phyloP scores from a whole-genome alignment of 2,329 filamentous ascomycete genomes.

The Cadophora malorum region DNA sequence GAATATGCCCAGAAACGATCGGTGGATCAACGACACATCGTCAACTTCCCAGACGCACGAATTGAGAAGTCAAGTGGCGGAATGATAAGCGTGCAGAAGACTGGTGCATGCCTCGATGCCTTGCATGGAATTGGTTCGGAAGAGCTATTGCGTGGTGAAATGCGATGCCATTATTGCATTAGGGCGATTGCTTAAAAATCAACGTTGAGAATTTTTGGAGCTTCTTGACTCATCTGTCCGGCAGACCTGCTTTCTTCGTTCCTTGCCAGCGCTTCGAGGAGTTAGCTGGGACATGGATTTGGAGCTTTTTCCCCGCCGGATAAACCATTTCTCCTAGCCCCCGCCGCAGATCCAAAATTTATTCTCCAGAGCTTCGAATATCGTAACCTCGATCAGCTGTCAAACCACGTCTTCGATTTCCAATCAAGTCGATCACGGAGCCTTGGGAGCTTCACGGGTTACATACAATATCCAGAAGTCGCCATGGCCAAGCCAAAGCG shows the following conservation, averaged over 20 bases:
- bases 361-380: slow-evolving; percentile 2
- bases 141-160: background rate
- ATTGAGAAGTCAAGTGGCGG: background rate
- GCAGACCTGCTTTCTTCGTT: background rate
- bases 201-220: background rate
- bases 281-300: background rate
- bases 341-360: slow-evolving; percentile 13
- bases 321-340: slow-evolving; percentile 9
- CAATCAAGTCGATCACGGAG: background rate
- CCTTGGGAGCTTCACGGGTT: background rate
- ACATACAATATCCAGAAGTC: background rate
- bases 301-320: slow-evolving; percentile 6
- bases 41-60: background rate
- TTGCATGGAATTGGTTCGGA: slow-evolving; percentile 3
- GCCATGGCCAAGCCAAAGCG: slow-evolving; percentile 78
- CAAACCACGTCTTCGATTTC: background rate
- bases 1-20: background rate
- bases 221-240: slow-evolving; percentile 9
- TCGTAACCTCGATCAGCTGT: background rate
- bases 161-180: background rate
- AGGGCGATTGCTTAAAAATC: slow-evolving; percentile 16
- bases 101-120: background rate
- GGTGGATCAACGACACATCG: background rate
- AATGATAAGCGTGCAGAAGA: background rate
- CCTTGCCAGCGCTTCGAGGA: background rate